Evolutionary conservation across 306 rosid species (phyloP).

Genomic region (Castanea sativa): DNA sequence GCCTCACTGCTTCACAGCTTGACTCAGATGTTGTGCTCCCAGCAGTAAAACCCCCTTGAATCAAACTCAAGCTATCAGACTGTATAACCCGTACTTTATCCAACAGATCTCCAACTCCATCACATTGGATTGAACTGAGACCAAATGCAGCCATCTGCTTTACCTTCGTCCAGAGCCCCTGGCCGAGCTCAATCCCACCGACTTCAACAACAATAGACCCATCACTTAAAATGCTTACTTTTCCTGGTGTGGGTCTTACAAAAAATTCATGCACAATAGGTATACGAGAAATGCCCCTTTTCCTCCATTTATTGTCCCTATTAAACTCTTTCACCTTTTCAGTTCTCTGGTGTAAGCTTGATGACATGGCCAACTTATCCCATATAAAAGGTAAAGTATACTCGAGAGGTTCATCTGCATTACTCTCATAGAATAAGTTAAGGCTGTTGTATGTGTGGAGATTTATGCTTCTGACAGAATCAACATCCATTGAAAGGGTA

Average conservation of each 20-base stretch:
- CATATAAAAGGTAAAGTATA: constrained; percentile 81
- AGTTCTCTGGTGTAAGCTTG: constrained; percentile 53
- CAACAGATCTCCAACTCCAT: constrained; percentile 40
- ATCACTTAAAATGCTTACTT: constrained; percentile 68
- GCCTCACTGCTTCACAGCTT: constrained; percentile 83
- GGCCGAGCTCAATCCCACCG: constrained; percentile 93
- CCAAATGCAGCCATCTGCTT: constrained; percentile 83
- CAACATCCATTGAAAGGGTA: constrained; percentile 64
- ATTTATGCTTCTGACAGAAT: constrained; percentile 67
- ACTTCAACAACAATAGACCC: constrained; percentile 85
- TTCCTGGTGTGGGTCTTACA: constrained; percentile 73
- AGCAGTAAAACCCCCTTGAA: constrained; percentile 85
- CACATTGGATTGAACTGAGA: constrained; percentile 58
- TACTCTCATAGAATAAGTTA: constrained; percentile 39
- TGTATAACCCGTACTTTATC: constrained; percentile 75
- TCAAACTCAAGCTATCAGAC: constrained; percentile 71
- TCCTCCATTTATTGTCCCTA: constrained; percentile 59
- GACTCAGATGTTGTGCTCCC: constrained; percentile 97
- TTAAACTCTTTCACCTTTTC: constrained; percentile 62
- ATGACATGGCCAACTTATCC: constrained; percentile 59
- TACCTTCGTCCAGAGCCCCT: constrained; percentile 98
- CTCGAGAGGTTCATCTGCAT: constrained; percentile 64
- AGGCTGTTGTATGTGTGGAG: constrained; percentile 75
- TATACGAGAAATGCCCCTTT: constrained; percentile 80
- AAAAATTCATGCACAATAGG: constrained; percentile 46